These are phyloP conservation scores for Lonicera japonica DNA, from an alignment of 129 eudicot genomes.

Conservation along the genomic window DNA sequence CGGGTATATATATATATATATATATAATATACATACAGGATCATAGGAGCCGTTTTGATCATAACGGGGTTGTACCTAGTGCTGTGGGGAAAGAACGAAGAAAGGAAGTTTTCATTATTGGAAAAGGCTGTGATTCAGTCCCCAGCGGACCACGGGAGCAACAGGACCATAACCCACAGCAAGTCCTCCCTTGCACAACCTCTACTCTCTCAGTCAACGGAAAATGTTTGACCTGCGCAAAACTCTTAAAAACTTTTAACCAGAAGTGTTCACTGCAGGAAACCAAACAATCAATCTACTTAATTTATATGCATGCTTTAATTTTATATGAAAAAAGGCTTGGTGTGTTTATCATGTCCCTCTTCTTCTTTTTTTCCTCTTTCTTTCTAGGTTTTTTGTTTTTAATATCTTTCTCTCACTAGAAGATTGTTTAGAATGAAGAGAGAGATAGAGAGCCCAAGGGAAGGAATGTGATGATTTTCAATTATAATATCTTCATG, in stretches of 20 bases:
- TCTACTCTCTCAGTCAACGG: conserved; percentile 56
- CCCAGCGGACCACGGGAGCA: conserved; percentile 46
- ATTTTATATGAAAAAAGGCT: conserved; percentile 22
- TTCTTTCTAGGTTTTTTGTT: neutral
- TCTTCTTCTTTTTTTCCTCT: neutral
- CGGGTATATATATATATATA: no score
- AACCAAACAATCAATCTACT: neutral
- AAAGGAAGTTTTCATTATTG: conserved; percentile 42
- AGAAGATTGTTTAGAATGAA: conserved; percentile 13
- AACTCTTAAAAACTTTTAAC: conserved; percentile 7
- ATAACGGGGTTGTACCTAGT: conserved; percentile 80
- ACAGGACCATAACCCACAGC: conserved; percentile 29
- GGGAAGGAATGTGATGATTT: conserved; percentile 26
- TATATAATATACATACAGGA: conserved; percentile 65
- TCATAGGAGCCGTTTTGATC: conserved; percentile 82
- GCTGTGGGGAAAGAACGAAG: conserved; percentile 88
- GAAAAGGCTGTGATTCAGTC: conserved; percentile 39
- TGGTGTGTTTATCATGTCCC: conserved; percentile 23
- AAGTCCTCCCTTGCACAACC: conserved; percentile 84
- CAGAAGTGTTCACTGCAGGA: conserved; percentile 20
- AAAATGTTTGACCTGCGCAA: conserved; percentile 49
- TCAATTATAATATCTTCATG: conserved; percentile 21
- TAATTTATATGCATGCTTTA: no score
- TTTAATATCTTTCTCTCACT: conserved; percentile 16
- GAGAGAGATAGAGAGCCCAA: neutral